phyloP scores from a whole-genome alignment of 2,329 filamentous ascomycete species.

The Aspergillus clavatus region DNA sequence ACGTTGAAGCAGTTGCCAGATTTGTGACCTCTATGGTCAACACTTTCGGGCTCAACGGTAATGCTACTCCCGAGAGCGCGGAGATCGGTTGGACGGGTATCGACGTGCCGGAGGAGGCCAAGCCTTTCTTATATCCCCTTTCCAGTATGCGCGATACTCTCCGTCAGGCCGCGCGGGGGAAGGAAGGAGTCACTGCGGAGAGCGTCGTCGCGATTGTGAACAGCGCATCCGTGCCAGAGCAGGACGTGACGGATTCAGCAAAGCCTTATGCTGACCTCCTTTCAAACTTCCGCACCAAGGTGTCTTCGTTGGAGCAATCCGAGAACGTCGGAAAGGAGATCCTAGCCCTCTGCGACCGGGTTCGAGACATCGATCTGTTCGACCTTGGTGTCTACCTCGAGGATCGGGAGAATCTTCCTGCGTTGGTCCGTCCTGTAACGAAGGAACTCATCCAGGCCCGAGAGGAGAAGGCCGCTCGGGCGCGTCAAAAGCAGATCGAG shows the following conservation, averaged over 20 bases:
- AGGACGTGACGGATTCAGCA: constrained; percentile 23
- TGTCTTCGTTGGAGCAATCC: constrained; percentile 34
- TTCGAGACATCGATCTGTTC: constrained; percentile 77
- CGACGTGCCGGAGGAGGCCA: constrained; percentile 56
- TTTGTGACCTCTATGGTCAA: constrained; percentile 82
- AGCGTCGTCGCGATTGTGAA: constrained; percentile 38
- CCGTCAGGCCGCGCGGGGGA: constrained; percentile 51
- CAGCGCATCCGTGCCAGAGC: constrained; percentile 19
- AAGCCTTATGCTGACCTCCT: constrained; percentile 48
- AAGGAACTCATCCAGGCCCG: constrained; percentile 52
- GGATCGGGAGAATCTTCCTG: constrained; percentile 65
- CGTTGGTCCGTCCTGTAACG: constrained; percentile 66
- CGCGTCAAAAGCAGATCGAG: constrained; percentile 44
- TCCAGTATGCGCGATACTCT: constrained; percentile 55
- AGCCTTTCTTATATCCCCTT: constrained; percentile 57
- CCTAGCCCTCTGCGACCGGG: constrained; percentile 69
- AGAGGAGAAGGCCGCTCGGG: constrained; percentile 50
- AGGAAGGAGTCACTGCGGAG: constrained; percentile 38
- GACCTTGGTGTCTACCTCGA: constrained; percentile 83
- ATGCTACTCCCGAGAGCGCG: constrained; percentile 29
- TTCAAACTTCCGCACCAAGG: constrained; percentile 38
- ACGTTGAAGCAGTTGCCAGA: constrained; percentile 55
- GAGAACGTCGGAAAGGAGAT: constrained; percentile 65
- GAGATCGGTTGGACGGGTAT: constrained; percentile 62
- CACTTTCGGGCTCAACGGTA: constrained; percentile 68